Evolutionary conservation across 1,139 yeast species (phyloP), one percentile per base, ranked within the genome.

Genomic region (Protomyces inouyei): DNA sequence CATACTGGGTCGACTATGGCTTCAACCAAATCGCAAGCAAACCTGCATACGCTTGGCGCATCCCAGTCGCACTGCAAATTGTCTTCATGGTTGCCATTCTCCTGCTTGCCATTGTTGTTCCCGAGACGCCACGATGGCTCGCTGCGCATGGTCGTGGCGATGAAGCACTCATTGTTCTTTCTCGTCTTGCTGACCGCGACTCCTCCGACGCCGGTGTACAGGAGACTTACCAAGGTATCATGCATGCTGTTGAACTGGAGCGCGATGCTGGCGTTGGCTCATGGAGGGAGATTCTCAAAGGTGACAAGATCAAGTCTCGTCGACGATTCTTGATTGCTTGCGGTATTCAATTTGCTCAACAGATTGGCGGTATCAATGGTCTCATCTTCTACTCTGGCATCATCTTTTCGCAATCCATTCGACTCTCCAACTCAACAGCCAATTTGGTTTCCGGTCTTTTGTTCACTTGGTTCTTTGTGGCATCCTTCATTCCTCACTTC

Each of bases 401-500:
- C 35, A 60, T 67, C 23, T 66, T 67, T 46, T 35, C 64, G 52
- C 88, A 88, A 71, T 97, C 97, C 3, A 97, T 97, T 37, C 91
- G 97, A 96, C 76, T 82, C 12, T 97, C 97, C 25, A 53, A 65
- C 16, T 79, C 95, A 68, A 83, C 84, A 70, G 97, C 97, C 2
- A 84, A 91, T 67, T 81, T 90, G 67, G 88, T 91, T 95, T 88
- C 97, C 0, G 97, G 97, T n/a, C 80, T 88, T 68, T 91, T 91
- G 73, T 83, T 91, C 3, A 72, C 91, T 18, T 81, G 90, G 56
- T 91, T 91, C 74, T 81, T 90, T 10, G 70, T 80, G 9, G 82
- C 92, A 55, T 89, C 97, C 0, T 77, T 91, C 46, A 95, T 96
- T 2, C 96, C 97, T 0, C 91, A 97, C 97, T 85, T 85, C 73